phyloP scores from a whole-genome alignment of 768 basidiomycete genomes.

The Porphyrellus cyaneotinctus region DNA sequence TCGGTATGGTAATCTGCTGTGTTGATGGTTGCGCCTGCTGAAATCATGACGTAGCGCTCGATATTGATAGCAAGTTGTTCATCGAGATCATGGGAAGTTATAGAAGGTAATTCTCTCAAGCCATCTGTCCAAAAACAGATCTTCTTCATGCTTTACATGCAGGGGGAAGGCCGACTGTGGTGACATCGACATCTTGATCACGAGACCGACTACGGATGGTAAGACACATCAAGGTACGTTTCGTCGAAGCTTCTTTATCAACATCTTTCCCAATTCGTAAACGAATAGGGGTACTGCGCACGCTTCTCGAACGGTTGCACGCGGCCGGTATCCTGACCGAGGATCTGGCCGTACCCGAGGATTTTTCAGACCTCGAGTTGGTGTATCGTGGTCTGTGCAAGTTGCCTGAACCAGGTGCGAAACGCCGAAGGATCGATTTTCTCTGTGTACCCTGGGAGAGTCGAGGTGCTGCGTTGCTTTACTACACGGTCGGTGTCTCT shows the following conservation, averaged over 20 bases:
- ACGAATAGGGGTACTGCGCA: constrained; percentile 52
- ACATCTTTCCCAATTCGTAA: not conserved
- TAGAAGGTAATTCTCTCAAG: constrained; percentile 47
- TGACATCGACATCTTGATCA: constrained; percentile 89
- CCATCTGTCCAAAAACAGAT: not conserved
- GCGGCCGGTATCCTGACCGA: constrained; percentile 66
- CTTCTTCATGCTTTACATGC: not conserved
- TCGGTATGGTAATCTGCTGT: constrained; percentile 44
- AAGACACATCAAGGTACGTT: constrained; percentile 63
- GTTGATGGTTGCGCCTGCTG: not conserved
- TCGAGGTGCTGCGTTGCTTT: constrained; percentile 83
- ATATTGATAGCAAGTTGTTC: constrained; percentile 64
- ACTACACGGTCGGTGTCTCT: constrained; percentile 70
- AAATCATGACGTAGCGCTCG: constrained; percentile 47
- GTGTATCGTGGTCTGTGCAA: constrained; percentile 81
- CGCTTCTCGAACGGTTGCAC: constrained; percentile 56
- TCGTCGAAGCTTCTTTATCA: not conserved
- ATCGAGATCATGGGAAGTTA: constrained; percentile 93
- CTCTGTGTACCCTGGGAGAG: constrained; percentile 74
- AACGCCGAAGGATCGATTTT: constrained; percentile 78
- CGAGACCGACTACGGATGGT: constrained; percentile 68
- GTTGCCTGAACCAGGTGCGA: constrained; percentile 43
- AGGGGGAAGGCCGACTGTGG: constrained; percentile 83
- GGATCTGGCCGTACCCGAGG: constrained; percentile 69
- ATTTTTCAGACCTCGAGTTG: constrained; percentile 64